Percentiles rank a stretch among this genome's conserved stretches.
phyloP scores from a whole-genome alignment of 192 early-diverging fungal species.

The Dissophora ornata region DNA sequence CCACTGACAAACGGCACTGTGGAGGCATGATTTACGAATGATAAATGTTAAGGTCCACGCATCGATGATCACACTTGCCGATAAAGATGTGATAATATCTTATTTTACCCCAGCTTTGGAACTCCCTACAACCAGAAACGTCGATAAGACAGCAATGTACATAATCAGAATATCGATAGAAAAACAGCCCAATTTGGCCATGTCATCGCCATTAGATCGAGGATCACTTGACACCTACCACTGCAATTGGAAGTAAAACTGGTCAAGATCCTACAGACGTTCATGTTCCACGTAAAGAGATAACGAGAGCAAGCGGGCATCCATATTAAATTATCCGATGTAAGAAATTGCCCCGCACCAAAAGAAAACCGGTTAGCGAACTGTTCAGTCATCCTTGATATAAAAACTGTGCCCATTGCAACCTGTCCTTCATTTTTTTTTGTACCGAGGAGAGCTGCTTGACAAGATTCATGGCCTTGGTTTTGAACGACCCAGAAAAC shows the following conservation, averaged over 20 bases:
- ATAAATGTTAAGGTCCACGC: no score
- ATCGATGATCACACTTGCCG: no score
- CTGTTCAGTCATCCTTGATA: no score
- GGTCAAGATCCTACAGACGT: conserved; percentile 40
- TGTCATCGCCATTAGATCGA: no score
- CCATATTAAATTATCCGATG: no score
- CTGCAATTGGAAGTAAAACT: conserved; percentile 53
- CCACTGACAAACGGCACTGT: conserved; percentile 51
- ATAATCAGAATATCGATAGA: neutral
- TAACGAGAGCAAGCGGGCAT: no score
- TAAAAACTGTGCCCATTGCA: neutral
- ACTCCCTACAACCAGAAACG: conserved; percentile 52
- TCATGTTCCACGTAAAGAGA: no score
- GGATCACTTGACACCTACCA: conserved; percentile 23
- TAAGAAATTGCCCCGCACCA: no score
- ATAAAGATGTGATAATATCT: no score
- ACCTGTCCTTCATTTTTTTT: neutral
- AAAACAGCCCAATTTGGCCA: neutral
- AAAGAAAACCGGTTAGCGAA: no score
- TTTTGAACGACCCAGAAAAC: conserved; percentile 43
- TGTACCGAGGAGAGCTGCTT: conserved; percentile 49
- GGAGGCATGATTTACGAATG: no score
- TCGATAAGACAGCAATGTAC: no score
- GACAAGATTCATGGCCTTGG: conserved; percentile 46
- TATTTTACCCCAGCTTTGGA: conserved; percentile 56